Base-by-base conservation (phyloP, 768 basidiomycete genomes). In the Trametes cubensis region DNA sequence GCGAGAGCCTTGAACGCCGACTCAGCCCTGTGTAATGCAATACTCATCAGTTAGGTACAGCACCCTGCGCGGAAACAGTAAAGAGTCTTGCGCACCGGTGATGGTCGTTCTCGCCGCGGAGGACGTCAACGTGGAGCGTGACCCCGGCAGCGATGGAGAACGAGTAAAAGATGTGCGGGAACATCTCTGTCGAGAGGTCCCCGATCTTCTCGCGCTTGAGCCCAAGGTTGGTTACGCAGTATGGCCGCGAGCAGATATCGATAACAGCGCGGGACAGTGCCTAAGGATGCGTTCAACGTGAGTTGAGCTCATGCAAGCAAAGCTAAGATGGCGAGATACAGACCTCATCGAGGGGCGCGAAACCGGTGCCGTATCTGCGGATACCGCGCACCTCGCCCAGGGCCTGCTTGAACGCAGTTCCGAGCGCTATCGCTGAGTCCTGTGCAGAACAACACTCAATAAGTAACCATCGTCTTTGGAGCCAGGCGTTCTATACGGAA, bases 1-100 rank as follows among this genome's bases (percentile, higher is more conserved):
- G 97, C 97, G 20, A 98, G 77, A 1, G 97, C 96, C 77, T 99
- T 99, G 85, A 99, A 99, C 4, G 96, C 94, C 3, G 95, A 94
- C 76, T 99, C 97, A 14, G 95, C 88, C 55, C 97, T 98, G 69
- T 17, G 34, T 44, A 28, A 15, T 40, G 10, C 6, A n/a, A 34
- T 30, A 59, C 52, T 47, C 23, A 59, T 52, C 49, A 50, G 53
- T 45, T 44, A n/a, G n/a, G n/a, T n/a, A n/a, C n/a, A n/a, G n/a
- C n/a, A n/a, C n/a, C n/a, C n/a, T 26, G 11, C 55, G 42, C 21
- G 21, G 5, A 23, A 17, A 26, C 20, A 18, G 25, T 10, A 18
- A 44, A 34, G 30, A 30, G 23, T 28, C 0, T 26, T 14, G 67
- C 86, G 62, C 70, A 95, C 96, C 92, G 87, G 76, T 98, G 97